Evolutionary conservation across 225 moss, liverwort and hornwort species (phyloP), one percentile per base, ranked within the genome.

Genomic region (Sphagnum contortum): DNA sequence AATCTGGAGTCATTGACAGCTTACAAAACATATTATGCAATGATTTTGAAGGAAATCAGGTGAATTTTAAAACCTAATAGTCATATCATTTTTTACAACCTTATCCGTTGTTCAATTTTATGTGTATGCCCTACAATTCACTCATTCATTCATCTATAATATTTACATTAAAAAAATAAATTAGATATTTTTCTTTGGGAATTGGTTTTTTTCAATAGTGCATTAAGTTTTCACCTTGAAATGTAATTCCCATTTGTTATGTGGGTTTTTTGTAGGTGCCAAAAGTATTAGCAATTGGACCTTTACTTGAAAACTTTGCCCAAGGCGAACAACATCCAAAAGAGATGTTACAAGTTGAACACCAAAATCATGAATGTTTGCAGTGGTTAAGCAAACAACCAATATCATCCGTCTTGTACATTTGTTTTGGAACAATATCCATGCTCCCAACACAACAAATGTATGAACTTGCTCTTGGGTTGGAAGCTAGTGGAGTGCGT

Each of bases 381-480:
- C 29, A 62, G 68, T 83, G 83, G 83, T 60, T 83, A 6, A 44
- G 64, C 44, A 58, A 64, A 44, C 83, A 83, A 51, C 80, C 83
- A 3, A 75, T 74, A 14, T 51, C 68, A 1, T 83, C 83, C 0
- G 77, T 83, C 8, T 55, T 83, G 0, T 83, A 77, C 68, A 60
- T 83, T 3, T 77, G 77, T 77, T 83, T 83, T 55, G 80, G 83
- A 4, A 46, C 70, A 1, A 66, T 83, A 3, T 60, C 77, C 46
- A 49, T 55, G 59, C 46, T 75, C 0, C 70, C 65, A 0, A 60
- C 57, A 0, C 44, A 57, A 1, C 80, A 80, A 11, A 70, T 77
- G 13, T 66, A 8, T 0, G 69, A 75, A 49, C 74, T 80, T 45
- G 83, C 83, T 5, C 44, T 60, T 29, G 29, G 29, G 29, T 29